Evolutionary conservation across 2,329 filamentous ascomycete genomes (phyloP).

Genomic region (Fusarium foetens): DNA sequence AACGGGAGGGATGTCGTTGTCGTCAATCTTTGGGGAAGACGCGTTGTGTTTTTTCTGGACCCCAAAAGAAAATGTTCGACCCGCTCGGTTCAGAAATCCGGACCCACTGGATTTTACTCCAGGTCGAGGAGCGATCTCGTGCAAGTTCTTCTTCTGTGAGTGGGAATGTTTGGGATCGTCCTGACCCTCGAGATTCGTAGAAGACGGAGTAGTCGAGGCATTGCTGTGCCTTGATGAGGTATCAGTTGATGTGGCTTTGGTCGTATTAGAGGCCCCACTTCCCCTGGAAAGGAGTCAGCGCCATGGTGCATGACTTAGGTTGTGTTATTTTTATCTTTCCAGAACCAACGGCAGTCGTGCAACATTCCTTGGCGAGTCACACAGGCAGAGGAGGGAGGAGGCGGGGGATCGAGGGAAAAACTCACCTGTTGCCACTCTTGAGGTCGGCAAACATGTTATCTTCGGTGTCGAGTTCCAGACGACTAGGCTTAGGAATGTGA

Average conservation of each 20-base stretch:
- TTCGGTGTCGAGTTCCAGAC: constrained; percentile 57
- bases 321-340: constrained; percentile 43
- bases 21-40: constrained; percentile 44
- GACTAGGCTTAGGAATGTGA: constrained; percentile 52
- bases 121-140: constrained; percentile 51
- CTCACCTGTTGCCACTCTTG: constrained; percentile 66
- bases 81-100: constrained; percentile 65
- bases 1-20: constrained; percentile 53
- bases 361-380: constrained; percentile 38
- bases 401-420: constrained; percentile 35
- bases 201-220: constrained; percentile 70
- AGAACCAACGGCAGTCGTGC: constrained; percentile 31
- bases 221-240: constrained; percentile 71
- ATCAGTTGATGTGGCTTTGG: constrained; percentile 68
- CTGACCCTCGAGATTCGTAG: constrained; percentile 54
- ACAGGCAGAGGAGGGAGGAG: constrained; percentile 25
- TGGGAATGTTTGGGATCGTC: constrained; percentile 47
- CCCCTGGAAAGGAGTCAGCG: constrained; percentile 59
- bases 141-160: constrained; percentile 52
- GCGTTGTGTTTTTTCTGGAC: constrained; percentile 61
- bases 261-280: constrained; percentile 70
- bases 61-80: constrained; percentile 70
- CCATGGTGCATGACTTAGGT: constrained; percentile 39
- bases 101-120: constrained; percentile 60
- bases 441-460: constrained; percentile 69